Evolutionary conservation across 257 asterid species (phyloP).

Genomic region (Capsicum baccatum): DNA sequence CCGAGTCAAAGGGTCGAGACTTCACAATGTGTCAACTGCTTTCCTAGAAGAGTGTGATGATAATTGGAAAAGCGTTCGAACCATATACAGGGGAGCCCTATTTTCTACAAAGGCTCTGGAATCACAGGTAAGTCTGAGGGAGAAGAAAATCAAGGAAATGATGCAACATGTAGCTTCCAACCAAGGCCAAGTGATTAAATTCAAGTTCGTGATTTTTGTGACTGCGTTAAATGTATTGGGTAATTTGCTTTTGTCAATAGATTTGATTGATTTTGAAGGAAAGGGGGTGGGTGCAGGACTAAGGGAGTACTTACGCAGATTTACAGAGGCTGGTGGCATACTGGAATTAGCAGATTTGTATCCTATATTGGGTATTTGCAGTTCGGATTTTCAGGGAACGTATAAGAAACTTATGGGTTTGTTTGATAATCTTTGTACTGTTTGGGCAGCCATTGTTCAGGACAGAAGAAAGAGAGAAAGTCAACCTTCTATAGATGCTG

Average conservation of each 20-base stretch:
- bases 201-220: background rate
- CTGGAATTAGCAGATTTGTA: conserved; percentile 15
- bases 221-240: background rate
- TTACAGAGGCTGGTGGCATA: background rate
- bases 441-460: conserved; percentile 6
- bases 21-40: conserved; percentile 4
- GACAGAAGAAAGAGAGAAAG: background rate
- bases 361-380: conserved; percentile 16
- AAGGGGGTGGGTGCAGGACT: conserved; percentile 21
- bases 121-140: background rate
- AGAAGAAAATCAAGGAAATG: background rate
- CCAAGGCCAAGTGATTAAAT: background rate
- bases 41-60: conserved; percentile 21
- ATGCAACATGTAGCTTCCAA: background rate
- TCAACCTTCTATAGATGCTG: background rate
- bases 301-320: background rate
- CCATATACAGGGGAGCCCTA: too few relatives aligned
- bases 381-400: conserved; percentile 15
- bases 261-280: conserved; percentile 15
- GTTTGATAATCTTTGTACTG: background rate
- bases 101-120: too few relatives aligned
- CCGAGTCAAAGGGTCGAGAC: background rate
- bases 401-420: background rate
- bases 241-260: background rate
- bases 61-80: background rate